Conservation (phyloP, 208 protist species). For the Crithidia bombi region DNA sequence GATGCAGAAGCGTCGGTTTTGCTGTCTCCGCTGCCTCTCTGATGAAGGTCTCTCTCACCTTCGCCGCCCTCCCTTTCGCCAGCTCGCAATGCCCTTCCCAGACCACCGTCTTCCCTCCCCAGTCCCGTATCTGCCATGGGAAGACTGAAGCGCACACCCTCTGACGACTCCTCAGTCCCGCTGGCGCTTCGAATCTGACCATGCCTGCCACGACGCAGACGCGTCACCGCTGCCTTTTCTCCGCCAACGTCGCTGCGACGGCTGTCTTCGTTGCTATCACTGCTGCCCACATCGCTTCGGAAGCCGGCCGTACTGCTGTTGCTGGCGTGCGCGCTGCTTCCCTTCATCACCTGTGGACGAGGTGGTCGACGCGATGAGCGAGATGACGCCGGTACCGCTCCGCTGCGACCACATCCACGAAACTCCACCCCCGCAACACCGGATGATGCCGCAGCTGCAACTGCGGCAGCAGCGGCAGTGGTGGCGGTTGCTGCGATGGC, state of each 20-base stretch:
- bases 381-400: no score
- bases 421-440: no score
- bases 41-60: background rate
- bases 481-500: background rate
- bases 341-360: background rate
- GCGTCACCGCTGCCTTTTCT: background rate
- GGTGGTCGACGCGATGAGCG: background rate
- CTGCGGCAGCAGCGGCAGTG: background rate
- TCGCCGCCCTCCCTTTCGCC: background rate
- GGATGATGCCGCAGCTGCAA: no score
- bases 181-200: background rate
- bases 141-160: conserved; percentile 11
- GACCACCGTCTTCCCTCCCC: no score
- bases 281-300: background rate
- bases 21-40: background rate
- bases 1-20: background rate
- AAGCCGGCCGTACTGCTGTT: background rate
- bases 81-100: no score
- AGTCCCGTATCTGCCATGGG: no score
- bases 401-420: no score
- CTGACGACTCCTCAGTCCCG: background rate
- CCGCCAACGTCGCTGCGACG: background rate
- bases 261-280: background rate
- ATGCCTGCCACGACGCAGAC: background rate
- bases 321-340: background rate